These are phyloP conservation scores for Punica granatum DNA, from an alignment of 345 rosid species.

Conservation along the genomic window DNA sequence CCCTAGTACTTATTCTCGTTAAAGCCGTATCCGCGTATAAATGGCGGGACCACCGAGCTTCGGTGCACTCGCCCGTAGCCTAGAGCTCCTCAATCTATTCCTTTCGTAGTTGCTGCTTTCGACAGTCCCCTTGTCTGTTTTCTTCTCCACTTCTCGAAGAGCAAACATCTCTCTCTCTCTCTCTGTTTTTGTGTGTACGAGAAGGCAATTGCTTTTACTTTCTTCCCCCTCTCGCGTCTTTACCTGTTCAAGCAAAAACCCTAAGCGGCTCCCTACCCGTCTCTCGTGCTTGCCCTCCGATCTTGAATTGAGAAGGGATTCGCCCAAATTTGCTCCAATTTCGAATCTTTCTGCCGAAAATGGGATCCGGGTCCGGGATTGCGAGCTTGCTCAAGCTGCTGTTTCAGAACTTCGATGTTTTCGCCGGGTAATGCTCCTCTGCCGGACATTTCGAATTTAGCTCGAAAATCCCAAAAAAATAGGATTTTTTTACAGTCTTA, in stretches of 20 bases:
- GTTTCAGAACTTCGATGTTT: slow-evolving; percentile 71
- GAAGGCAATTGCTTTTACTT: not conserved
- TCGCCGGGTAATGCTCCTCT: slow-evolving; percentile 57
- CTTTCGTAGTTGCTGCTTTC: no score
- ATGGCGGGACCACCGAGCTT: no score
- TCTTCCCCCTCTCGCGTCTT: not conserved
- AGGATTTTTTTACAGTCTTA: not conserved
- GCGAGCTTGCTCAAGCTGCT: slow-evolving; percentile 61
- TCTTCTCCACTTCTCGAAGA: not conserved
- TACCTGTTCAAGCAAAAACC: not conserved
- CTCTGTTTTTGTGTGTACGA: not conserved
- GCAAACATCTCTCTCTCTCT: no score
- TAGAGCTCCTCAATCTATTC: no score
- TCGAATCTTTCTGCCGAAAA: not conserved
- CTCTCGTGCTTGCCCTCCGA: not conserved
- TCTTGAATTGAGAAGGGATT: not conserved
- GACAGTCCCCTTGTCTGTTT: no score
- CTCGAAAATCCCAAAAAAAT: not conserved
- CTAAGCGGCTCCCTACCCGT: not conserved
- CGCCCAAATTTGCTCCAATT: not conserved
- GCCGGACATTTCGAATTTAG: not conserved
- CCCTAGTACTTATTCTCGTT: no score
- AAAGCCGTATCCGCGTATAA: no score
- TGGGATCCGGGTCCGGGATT: slow-evolving; percentile 62
- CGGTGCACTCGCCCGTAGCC: no score